Base-by-base conservation (phyloP, 2,329 filamentous ascomycete species). In the Exophiala sp. region DNA sequence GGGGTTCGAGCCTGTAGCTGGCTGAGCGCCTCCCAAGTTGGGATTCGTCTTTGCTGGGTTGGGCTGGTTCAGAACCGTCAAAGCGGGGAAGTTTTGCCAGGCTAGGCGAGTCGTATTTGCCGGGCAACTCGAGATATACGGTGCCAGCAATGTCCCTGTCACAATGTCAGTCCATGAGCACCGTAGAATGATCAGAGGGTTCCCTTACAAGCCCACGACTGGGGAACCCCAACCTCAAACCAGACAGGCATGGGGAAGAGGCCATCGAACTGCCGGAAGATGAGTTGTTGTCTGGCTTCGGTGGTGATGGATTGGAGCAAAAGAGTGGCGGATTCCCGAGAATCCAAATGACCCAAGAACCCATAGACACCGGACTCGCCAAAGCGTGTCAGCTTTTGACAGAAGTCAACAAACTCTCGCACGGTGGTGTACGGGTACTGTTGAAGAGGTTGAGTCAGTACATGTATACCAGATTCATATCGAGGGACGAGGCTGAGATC, bases 161-260 rank as follows among this genome's bases (percentile, higher is more conserved):
- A 37, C 19, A 23, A 40, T 9, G 19, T 40, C 14, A 40, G 5
- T 4, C 19, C 5, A 40, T 18, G 18, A 40, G 14, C 37, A 27
- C 18, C 2, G 13, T 13, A n/a, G 3, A 14, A 21, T 13, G 8
- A 35, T 27, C 21, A 13, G 40, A 40, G 8, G 34, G 73, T 18
- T 88, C 75, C 0, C 86, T 85, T 88, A 27, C 88, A 94, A 0
- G 82, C 80, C 86, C 87, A 94, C 0, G 83, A 87, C 66, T 94
- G 88, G 0, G 86, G 87, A 19, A 91, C 82, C 32, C 86, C 86
- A 4, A 81, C 75, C 61, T 87, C 81, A 64, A 91, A 89, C 85
- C 85, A 93, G 8, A 85, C 83, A 0, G 86, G 85, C 83, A 88
- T 87, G 18, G 88, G 84, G 68, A 86, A 86, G 5, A 88, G 76